Base-by-base conservation (phyloP, 1,139 yeast genomes). In the Debaryomyces subglobosus region DNA sequence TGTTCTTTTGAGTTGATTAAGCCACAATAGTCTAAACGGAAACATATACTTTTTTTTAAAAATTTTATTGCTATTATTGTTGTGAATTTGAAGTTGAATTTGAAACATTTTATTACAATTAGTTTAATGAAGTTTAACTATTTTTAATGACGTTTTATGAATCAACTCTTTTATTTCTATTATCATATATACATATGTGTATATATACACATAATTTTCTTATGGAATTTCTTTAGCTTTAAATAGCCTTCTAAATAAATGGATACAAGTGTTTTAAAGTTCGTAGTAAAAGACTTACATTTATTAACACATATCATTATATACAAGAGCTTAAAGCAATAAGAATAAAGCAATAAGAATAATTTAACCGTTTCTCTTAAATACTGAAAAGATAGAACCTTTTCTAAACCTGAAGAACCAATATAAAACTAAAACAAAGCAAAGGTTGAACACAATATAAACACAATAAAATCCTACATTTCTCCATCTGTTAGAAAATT, bases 1-100 rank as follows among this genome's bases (percentile, higher is more conserved):
- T 89, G 96, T 62, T 86, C 94, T 35, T 89, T 89, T 70, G 96
- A 89, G 62, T 73, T 89, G 56, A 72, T 89, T 53, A 88, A 89
- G 64, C 96, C 96, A 51, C 71, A 63, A 40, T 65, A 56, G 52
- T 15, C 16, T 18, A 32, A 15, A n/a, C 4, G 15, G 16, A n/a
- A n/a, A 3, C 20, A 8, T 32, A 1, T 16, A 37, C 13, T 39
- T 39, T 20, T 10, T 34, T 16, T 32, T 23, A 23, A 18, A n/a
- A 8, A 20, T 39, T 32, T 30, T 43, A 15, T 25, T 43, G 32
- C 25, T 46, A 10, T 38, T 37, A 10, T 39, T 20, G 16, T 43
- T 39, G 37, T 32, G 33, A 34, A 15, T 42, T 46, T 41, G 45
- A 32, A 36, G 44, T 30, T 42, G 41, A 13, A 27, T 44, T 44